Evolutionary conservation across 257 asterid genomes (phyloP).

Genomic region (Salvia miltiorrhiza): DNA sequence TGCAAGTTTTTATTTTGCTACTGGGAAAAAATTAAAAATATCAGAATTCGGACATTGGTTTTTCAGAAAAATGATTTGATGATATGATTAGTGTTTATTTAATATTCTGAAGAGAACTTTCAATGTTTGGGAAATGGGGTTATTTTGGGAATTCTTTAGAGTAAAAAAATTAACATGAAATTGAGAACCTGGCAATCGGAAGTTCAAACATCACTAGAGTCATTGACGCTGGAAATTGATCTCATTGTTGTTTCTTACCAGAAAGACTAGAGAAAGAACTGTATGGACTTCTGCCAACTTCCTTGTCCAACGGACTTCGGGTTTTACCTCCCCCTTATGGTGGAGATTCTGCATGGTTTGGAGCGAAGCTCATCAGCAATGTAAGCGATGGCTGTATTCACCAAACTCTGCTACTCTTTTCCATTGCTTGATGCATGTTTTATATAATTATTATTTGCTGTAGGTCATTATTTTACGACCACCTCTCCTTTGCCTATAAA

Average conservation of each 20-base stretch:
- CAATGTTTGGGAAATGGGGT: neutral
- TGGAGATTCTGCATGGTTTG: conserved; percentile 87
- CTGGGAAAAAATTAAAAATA: no score
- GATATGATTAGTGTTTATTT: neutral
- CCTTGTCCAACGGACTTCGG: conserved; percentile 54
- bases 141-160: neutral
- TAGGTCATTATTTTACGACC: neutral
- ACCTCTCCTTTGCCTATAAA: neutral
- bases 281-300: conserved; percentile 40
- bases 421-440: neutral
- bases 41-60: neutral
- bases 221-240: conserved; percentile 21
- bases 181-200: neutral
- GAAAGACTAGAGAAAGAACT: conserved; percentile 89
- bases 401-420: neutral
- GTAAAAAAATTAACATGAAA: neutral
- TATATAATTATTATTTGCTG: neutral
- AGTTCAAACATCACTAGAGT: neutral
- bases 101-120: neutral
- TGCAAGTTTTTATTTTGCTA: neutral
- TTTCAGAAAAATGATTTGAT: neutral
- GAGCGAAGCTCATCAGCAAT: conserved; percentile 89
- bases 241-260: conserved; percentile 34
- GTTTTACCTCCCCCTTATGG: conserved; percentile 89
- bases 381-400: conserved; percentile 37